Percentiles rank a stretch among this genome's conserved stretches.
These are phyloP conservation scores for Fusarium redolens DNA, from an alignment of 2,329 filamentous ascomycete genomes.

Conservation along the genomic window DNA sequence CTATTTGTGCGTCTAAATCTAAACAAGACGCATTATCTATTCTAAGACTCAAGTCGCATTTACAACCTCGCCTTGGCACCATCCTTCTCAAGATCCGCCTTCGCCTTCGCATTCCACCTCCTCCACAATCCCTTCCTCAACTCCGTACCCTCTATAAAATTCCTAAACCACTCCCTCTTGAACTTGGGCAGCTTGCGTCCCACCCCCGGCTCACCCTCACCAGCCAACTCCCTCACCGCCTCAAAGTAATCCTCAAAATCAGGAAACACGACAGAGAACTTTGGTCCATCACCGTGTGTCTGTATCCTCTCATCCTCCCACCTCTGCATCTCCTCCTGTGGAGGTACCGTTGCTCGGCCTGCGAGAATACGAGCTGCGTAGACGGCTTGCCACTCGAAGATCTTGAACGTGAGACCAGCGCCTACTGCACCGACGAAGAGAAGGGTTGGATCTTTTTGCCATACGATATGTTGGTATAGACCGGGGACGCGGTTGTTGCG, in stretches of 20 bases:
- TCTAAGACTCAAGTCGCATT: background rate
- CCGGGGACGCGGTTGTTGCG: conserved; percentile 66
- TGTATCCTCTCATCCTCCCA: conserved; percentile 70
- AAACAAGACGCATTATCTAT: background rate
- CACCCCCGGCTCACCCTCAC: conserved; percentile 55
- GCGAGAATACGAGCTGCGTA: conserved; percentile 69
- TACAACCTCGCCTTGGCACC: conserved; percentile 5
- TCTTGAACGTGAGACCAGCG: conserved; percentile 72
- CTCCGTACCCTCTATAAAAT: conserved; percentile 66
- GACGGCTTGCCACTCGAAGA: conserved; percentile 77
- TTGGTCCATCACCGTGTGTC: conserved; percentile 65
- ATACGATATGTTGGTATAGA: conserved; percentile 70
- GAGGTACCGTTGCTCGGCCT: conserved; percentile 63
- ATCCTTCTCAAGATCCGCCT: background rate
- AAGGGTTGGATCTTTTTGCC: conserved; percentile 63
- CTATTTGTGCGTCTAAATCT: background rate
- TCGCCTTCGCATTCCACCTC: conserved; percentile 55
- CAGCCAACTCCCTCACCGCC: conserved; percentile 60
- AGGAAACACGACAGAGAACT: conserved; percentile 68
- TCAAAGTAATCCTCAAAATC: conserved; percentile 76
- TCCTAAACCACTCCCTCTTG: conserved; percentile 58
- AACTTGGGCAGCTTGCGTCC: conserved; percentile 61
- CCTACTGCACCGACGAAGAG: conserved; percentile 69
- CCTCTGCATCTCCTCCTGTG: conserved; percentile 57
- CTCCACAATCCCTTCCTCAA: conserved; percentile 69